A percentile compares a stretch with the other conserved stretches of the same genome.
Conservation (phyloP, 2,329 filamentous ascomycete species). For the Pestalotiopsis fici region DNA sequence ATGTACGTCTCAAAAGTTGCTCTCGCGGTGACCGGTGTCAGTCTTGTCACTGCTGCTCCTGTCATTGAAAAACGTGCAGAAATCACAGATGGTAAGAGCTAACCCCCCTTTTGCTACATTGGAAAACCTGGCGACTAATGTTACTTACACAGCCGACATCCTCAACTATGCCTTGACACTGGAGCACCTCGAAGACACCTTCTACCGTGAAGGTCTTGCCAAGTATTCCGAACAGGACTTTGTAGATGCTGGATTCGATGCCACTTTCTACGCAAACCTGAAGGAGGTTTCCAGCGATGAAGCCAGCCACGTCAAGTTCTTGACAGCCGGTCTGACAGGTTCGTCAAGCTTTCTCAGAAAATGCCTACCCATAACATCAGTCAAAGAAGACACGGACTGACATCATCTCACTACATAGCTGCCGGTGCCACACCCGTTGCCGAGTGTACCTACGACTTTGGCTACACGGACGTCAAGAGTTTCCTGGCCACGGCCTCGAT, state of each 20-base stretch:
- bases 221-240: constrained; percentile 59
- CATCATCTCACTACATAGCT: background rate
- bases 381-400: background rate
- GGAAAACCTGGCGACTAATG: no score
- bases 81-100: constrained; percentile 6
- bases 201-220: constrained; percentile 61
- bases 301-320: constrained; percentile 36
- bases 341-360: background rate
- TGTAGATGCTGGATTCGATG: constrained; percentile 47
- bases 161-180: constrained; percentile 51
- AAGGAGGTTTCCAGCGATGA: constrained; percentile 59
- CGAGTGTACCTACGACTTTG: constrained; percentile 59
- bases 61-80: background rate
- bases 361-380: background rate
- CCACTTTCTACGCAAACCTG: constrained; percentile 58
- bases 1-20: constrained; percentile 3
- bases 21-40: background rate
- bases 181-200: constrained; percentile 61
- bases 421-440: constrained; percentile 49
- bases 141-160: constrained; percentile 24
- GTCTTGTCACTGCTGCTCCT: constrained; percentile 6
- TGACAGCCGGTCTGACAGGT: constrained; percentile 41
- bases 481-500: constrained; percentile 55
- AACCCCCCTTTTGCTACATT: no score
- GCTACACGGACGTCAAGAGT: constrained; percentile 42